Evolutionary conservation across 306 rosid genomes (phyloP).

Genomic region (Sicyos baderoa): DNA sequence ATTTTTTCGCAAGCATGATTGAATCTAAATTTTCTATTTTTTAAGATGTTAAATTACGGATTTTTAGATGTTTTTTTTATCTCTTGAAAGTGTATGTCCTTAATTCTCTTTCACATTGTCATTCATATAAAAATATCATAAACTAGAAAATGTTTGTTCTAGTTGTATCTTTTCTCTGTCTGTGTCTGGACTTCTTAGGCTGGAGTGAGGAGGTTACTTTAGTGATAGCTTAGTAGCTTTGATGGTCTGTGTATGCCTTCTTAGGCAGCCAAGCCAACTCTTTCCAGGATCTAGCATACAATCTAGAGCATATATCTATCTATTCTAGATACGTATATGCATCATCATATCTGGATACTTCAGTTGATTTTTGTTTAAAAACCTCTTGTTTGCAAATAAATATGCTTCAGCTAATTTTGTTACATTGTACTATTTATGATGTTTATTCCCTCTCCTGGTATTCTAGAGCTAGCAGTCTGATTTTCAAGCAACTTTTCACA

Average conservation of each 20-base stretch:
- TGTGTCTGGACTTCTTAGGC: not conserved
- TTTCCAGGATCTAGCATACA: not conserved
- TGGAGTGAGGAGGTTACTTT: not conserved
- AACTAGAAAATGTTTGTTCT: not conserved
- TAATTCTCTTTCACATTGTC: not conserved
- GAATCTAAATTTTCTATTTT: not conserved
- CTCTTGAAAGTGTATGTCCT: not conserved
- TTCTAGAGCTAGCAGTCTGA: conserved; percentile 16
- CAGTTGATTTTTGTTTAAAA: not conserved
- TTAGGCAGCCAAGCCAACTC: not conserved
- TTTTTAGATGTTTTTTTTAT: not conserved
- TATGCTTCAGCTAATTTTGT: conserved; percentile 2
- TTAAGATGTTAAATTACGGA: not conserved
- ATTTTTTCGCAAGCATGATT: not conserved
- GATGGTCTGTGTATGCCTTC: conserved; percentile 1
- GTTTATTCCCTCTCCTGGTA: not conserved
- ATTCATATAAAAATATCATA: not conserved
- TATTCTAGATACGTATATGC: not conserved
- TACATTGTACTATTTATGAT: not conserved
- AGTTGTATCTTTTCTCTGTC: not conserved
- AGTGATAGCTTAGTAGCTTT: not conserved
- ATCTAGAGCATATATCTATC: not conserved
- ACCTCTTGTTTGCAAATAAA: not conserved
- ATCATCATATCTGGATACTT: not conserved
- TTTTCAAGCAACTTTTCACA: conserved; percentile 10